Percentiles rank a stretch among this genome's conserved stretches.
These are phyloP conservation scores for Penicillium sp. DNA, from an alignment of 2,329 filamentous ascomycete genomes.

Conservation along the genomic window DNA sequence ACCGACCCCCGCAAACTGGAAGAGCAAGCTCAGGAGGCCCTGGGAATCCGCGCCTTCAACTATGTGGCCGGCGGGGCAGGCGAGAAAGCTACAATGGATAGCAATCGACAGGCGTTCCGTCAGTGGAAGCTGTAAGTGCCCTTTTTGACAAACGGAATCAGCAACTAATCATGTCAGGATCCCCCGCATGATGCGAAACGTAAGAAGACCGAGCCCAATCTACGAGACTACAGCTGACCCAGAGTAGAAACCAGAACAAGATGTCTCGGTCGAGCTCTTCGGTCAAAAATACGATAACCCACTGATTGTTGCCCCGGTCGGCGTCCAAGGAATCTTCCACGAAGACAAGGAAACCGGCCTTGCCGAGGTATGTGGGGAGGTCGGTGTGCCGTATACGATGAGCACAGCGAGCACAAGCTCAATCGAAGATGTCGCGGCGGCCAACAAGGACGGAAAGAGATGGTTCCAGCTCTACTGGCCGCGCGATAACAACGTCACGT, in stretches of 20 bases:
- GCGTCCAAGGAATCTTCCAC: constrained; percentile 69
- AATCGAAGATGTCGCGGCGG: constrained; percentile 67
- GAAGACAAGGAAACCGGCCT: constrained; percentile 64
- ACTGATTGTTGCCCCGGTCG: constrained; percentile 66
- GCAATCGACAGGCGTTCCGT: constrained; percentile 60
- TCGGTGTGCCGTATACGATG: constrained; percentile 66
- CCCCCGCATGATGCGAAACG: constrained; percentile 51
- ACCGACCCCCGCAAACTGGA: constrained; percentile 62
- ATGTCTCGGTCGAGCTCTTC: constrained; percentile 57
- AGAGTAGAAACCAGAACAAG: constrained; percentile 38
- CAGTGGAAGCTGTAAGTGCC: constrained; percentile 47
- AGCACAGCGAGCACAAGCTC: constrained; percentile 65
- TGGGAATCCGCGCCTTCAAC: constrained; percentile 55
- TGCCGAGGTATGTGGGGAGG: constrained; percentile 61
- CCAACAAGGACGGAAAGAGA: constrained; percentile 58
- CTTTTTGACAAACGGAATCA: neutral
- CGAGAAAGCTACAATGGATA: constrained; percentile 61
- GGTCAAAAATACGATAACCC: constrained; percentile 52
- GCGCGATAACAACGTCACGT: constrained; percentile 63
- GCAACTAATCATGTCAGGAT: constrained; percentile 42
- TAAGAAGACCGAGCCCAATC: constrained; percentile 5
- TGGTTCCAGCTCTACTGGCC: constrained; percentile 82
- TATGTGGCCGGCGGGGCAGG: constrained; percentile 66
- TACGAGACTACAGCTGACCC: neutral
- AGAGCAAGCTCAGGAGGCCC: constrained; percentile 53